These are phyloP conservation scores for Scheffersomyces quercinus DNA, from an alignment of 1,139 yeast species.

Conservation along the genomic window DNA sequence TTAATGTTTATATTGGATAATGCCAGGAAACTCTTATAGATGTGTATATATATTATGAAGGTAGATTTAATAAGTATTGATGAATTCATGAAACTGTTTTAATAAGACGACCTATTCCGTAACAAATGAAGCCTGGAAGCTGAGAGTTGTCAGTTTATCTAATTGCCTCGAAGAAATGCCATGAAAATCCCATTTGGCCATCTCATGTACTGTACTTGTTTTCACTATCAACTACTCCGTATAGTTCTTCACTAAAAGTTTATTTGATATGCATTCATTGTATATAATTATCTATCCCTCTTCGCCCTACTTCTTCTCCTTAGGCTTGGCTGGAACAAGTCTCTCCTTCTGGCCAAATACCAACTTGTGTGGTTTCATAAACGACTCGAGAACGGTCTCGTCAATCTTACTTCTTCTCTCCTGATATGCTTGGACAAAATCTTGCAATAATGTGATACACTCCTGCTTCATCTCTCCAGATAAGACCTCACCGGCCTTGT, in stretches of 20 bases:
- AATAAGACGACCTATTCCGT: no score
- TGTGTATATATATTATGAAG: background rate
- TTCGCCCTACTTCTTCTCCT: slow-evolving; percentile 23
- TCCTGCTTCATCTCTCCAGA: slow-evolving; percentile 93
- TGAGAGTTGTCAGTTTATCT: no score
- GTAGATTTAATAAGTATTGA: background rate
- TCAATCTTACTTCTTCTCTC: slow-evolving; percentile 68
- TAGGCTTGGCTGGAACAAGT: slow-evolving; percentile 64
- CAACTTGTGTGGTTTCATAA: slow-evolving; percentile 85
- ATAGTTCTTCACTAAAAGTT: background rate
- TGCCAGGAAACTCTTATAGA: slow-evolving; percentile 24
- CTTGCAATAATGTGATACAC: slow-evolving; percentile 78
- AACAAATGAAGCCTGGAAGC: no score
- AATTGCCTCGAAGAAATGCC: no score
- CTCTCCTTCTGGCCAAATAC: slow-evolving; percentile 73
- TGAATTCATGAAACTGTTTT: background rate
- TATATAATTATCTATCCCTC: slow-evolving; percentile 10
- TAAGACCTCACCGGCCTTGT: slow-evolving; percentile 77
- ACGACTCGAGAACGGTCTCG: slow-evolving; percentile 64
- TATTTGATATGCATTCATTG: background rate
- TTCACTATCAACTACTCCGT: background rate
- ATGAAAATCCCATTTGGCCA: no score
- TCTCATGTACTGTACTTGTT: no score
- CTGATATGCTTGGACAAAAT: slow-evolving; percentile 80
- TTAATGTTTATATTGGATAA: slow-evolving; percentile 40